Base-by-base conservation (phyloP, 148 eudicot species). In the Cornus controversa region DNA sequence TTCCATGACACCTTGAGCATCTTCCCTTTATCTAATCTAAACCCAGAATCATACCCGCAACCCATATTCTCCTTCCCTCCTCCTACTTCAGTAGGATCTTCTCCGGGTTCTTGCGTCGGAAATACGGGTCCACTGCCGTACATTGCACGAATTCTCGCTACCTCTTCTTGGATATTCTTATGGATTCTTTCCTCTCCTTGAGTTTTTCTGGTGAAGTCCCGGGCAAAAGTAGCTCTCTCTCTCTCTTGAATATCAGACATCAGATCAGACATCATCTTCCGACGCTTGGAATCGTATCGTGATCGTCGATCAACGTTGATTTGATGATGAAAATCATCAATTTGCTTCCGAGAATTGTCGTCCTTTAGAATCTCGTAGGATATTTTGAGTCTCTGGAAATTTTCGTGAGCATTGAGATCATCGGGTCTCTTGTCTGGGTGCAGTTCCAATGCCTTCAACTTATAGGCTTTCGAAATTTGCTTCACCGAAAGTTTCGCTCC, bases 1-100 rank as follows among this genome's bases (percentile, higher is more conserved):
- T 83, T 91, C 94, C 97, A 92, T 8, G 89, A 87, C 10, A 92
- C 97, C 69, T 92, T 92, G 74, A 92, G 83, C 29, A 92, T 72
- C 71, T 82, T 89, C 62, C 82, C 89, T 76, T 80, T 84, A 67
- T 90, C 92, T 77, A 85, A 69, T 8, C 50, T 81, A 54, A 36
- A 45, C 66, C 73, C 77, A 20, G 75, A 78, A 31, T 72, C 84
- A 47, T 53, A 31, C 34, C 34, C 34, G 4, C 4, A 31, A 31
- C 34, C 74, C 20, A 22, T 66, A 20, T 53, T 67, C 25, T 25
- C 64, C 28, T 25, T 69, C 34, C n/a, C 83, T 29, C 27, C 73
- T 54, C 34, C 34, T 31, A 31, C 34, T 31, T 9, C 68, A 28
- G 54, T 58, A 28, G 62, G n/a, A 20, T 76, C 82, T 54, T 73